Evolutionary conservation across 192 early-diverging fungal genomes (phyloP), one percentile per base, ranked within the genome.

Genomic region (Chytriomyces sp.): DNA sequence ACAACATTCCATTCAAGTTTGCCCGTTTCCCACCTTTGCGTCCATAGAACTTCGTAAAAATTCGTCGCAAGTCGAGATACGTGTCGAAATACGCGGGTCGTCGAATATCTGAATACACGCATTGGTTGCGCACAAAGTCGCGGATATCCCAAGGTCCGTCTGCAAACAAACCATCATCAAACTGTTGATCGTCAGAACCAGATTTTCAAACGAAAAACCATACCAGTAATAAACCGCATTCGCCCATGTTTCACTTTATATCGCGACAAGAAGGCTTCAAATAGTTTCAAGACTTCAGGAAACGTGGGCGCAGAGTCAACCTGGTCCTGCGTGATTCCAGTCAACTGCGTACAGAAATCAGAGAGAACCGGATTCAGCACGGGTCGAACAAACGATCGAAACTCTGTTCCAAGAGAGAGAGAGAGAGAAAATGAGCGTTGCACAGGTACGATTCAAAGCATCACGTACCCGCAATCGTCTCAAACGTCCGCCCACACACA

Each of bases 61-160:
- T 43, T 23, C 76, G 80, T 16, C 94, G 77, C 49, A 96, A 76
- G 67, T 96, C 91, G 7, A 94, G 78, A 77, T 91, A 94, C 13
- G 74, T 44, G 18, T 76, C 65, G 65, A 95, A 89, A 79, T 92
- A 95, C 0, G 69, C 46, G 2, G 94, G 94, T 26, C 86, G 76
- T 44, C 44, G 28, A 45, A 86, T 61, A n/a, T 79, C 20, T 5
- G 87, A 88, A 45, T 85, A 77, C 0, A 67, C 53, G 68, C 91
- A 93, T 81, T 96, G 92, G 74, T 94, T 93, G 23, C 82, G 78
- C n/a, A 96, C 84, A 80, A 96, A 96, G 63, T 94, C 91, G 7
- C 91, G 87, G 57, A 96, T 88, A 75, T 96, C 94, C 85, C 91
- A 95, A 0, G 93, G 92, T 3, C 93, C 93, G 81, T 88, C 84